Base-by-base conservation (phyloP, 441 rosid species). In the Gossypium gossypioides region DNA sequence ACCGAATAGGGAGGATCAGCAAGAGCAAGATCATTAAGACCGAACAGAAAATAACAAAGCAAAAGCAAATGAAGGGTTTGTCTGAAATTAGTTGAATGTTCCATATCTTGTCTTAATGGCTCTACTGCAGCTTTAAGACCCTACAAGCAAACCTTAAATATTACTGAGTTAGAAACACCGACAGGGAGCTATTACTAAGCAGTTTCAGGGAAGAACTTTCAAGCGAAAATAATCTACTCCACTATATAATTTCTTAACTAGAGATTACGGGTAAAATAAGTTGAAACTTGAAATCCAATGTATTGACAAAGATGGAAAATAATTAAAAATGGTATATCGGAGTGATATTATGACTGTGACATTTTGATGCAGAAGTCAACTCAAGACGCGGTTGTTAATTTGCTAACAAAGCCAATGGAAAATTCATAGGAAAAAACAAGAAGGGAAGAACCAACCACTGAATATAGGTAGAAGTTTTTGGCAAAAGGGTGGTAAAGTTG, bases 1-100 rank as follows among this genome's bases (percentile, higher is more conserved):
- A 64, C 29, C 1, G 0, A 3, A 68, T 62, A 75, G 4, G 86
- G 84, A 69, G 81, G 84, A 77, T 81, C 84, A 7, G 78, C 81
- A 1, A 1, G 5, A 48, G 78, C 51, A 73, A 68, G 72, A 66
- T 64, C 69, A 25, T 25, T 50, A 74, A 77, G 15, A 40, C 13
- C 3, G 34, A 65, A 37, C 16, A 60, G 6, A 18, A 50, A 40
- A 34, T 51, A 51, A 37, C 6, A 74, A 46, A 74, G 57, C 16
- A 76, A 13, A 44, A 72, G 32, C 40, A 68, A 57, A 59, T 72
- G 37, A 25, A 69, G 44, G 70, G 50, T 64, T 63, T 9, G 68
- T 56, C 15, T 16, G 52, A 22, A 21, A 27, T 64, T 50, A 9
- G 16, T 44, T 16, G 42, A 42, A 29, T 18, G 71, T 72, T 24